Conservation (phyloP, 2,329 filamentous ascomycete genomes). For the Didymella pinodella region DNA sequence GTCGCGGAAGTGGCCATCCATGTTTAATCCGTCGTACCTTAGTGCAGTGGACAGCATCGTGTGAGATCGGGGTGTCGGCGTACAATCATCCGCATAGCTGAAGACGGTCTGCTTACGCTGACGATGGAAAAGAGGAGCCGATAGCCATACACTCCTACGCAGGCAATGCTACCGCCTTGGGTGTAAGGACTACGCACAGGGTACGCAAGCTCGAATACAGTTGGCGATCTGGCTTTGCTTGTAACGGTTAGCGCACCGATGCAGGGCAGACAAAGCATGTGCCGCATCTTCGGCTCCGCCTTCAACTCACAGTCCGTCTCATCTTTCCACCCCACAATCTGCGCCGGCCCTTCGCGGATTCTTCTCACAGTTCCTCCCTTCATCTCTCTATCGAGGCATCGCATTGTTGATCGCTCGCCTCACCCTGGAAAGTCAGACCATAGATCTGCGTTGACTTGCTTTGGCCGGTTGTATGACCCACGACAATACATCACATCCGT, state of each 20-base stretch:
- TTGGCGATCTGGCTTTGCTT: constrained; percentile 13
- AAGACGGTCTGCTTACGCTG: constrained; percentile 10
- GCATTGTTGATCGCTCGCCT: constrained; percentile 34
- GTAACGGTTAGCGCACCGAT: constrained; percentile 16
- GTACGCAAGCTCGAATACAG: constrained; percentile 21
- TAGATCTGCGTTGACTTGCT: constrained; percentile 32
- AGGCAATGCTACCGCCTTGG: constrained; percentile 11
- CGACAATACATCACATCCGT: constrained; percentile 5
- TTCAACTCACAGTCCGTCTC: constrained; percentile 36
- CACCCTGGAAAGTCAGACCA: constrained; percentile 34
- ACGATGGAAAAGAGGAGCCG: constrained; percentile 27
- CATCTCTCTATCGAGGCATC: constrained; percentile 21
- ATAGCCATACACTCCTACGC: constrained; percentile 5
- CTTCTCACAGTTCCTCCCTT: constrained; percentile 17
- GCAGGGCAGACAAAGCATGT: constrained; percentile 20
- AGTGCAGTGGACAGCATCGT: constrained; percentile 9
- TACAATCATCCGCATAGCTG: constrained; percentile 5
- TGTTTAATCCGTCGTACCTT: constrained; percentile 12
- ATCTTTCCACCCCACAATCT: constrained; percentile 24
- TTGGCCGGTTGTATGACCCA: constrained; percentile 17
- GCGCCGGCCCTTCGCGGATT: constrained; percentile 23
- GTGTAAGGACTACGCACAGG: constrained; percentile 12
- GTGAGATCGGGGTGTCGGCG: constrained; percentile 21
- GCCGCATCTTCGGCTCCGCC: constrained; percentile 31
- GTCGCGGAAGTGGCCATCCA: constrained; percentile 16